Evolutionary conservation across 2,329 filamentous ascomycete species (phyloP), one percentile per base, ranked within the genome.

Genomic region (Neobulgaria alba): DNA sequence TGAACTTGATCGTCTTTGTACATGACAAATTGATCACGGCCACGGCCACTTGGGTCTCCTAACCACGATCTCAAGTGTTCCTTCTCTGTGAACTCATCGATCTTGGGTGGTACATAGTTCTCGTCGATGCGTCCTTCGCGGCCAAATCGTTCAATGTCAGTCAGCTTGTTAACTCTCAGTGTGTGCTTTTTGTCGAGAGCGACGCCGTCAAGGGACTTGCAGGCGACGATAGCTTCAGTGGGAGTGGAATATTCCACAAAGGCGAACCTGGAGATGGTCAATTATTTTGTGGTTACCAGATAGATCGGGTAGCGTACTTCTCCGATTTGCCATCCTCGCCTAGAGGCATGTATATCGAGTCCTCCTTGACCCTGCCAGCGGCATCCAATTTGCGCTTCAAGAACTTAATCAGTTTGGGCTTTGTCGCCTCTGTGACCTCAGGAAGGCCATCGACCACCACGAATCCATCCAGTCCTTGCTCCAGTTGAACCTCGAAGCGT

Each of bases 181-280:
- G 78, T 95, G 73, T 98, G 89, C 69, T 82, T 95, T 77, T 93
- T 96, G 71, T 98, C 92, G 58, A 98, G 83, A 33, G 90, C 77
- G 4, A 84, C 80, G 57, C 79, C 77, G 64, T 98, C 81, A 45
- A 98, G 82, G 57, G 85, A 79, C 64, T 94, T 89, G 55, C 89
- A 86, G 42, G 90, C 92, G 39, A 85, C 85, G 42, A 85, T 74
- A 19, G 92, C 92, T 69, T 96, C 89, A 59, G 83, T 86, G 42
- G 92, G 74, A 10, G 88, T 88, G 49, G 87, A 83, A 67, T 90
- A 98, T 65, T 98, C 92, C 57, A 98, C 88, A 61, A 98, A 98
- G 44, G 92, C 92, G 61, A 93, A 98, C 51, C 88, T 94, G 54
- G 29, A 26, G 7, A 15, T 21, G 8, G 39, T 56, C 36, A 57